Percentiles rank a stretch among this genome's conserved stretches.
These are phyloP conservation scores for Bisporella sp. DNA, from an alignment of 2,329 filamentous ascomycete species.

Conservation along the genomic window DNA sequence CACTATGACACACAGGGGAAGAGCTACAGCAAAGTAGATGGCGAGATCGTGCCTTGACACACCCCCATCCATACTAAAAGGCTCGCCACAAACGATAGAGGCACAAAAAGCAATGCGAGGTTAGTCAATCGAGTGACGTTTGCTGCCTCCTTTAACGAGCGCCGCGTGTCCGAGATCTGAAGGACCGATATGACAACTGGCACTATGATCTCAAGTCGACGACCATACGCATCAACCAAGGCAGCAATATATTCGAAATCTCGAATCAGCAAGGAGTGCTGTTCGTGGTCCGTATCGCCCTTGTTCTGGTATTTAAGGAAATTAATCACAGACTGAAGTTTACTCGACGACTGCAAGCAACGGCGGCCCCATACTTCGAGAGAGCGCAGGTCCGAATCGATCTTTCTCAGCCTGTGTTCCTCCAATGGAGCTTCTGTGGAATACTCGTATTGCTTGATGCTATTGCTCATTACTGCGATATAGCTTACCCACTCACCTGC, in stretches of 20 bases:
- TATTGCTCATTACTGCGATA: slow-evolving; percentile 2
- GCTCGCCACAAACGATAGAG: slow-evolving; percentile 1
- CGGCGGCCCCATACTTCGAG: slow-evolving; percentile 8
- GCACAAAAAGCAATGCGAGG: slow-evolving; percentile 4
- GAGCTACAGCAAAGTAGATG: slow-evolving; percentile 2
- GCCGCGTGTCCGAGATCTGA: slow-evolving; percentile 7
- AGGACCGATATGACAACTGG: slow-evolving; percentile 9
- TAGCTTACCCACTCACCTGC: slow-evolving; percentile 9
- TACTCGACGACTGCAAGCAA: slow-evolving; percentile 1
- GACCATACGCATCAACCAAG: slow-evolving; percentile 3
- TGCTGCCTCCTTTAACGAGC: slow-evolving; percentile 6
- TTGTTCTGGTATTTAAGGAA: slow-evolving; percentile 2
- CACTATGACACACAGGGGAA: not conserved
- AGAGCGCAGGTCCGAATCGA: slow-evolving; percentile 3
- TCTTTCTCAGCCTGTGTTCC: not conserved
- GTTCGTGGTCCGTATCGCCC: not conserved
- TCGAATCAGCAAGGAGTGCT: not conserved
- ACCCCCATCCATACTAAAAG: slow-evolving; percentile 4
- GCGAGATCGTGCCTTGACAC: not conserved
- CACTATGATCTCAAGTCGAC: slow-evolving; percentile 6
- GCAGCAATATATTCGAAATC: slow-evolving; percentile 8
- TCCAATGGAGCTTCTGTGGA: not conserved
- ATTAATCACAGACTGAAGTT: slow-evolving; percentile 2
- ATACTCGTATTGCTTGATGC: slow-evolving; percentile 4
- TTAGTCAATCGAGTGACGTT: slow-evolving; percentile 11